Base-by-base conservation (phyloP, 2,329 filamentous ascomycete species). In the Clonostachys rhizophaga region DNA sequence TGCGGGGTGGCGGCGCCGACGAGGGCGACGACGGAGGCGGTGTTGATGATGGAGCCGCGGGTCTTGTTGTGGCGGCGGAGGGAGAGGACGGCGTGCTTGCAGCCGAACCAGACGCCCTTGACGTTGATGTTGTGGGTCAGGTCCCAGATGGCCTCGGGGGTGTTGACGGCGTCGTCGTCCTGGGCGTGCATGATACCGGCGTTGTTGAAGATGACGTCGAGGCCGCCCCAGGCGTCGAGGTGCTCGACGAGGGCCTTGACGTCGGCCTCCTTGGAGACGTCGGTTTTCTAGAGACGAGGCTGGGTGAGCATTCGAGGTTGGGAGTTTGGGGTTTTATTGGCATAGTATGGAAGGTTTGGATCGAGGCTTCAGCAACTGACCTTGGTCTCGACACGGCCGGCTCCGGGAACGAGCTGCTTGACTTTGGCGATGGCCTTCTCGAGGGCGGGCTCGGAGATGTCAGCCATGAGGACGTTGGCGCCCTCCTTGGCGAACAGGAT, bases 161-260 rank as follows among this genome's bases (percentile, higher is more conserved):
- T 96, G 64, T 86, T 81, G 64, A 95, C 74, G 43, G 91, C 90
- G 66, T 90, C 85, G 61, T 81, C 84, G 65, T 91, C 87, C 48
- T 86, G 76, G 43, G 83, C 84, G 71, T 96, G 91, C 91, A 96
- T 96, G 68, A 96, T 96, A 47, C 91, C 91, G 20, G 91, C 91
- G 66, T 96, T 96, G 82, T 96, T 96, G 83, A 96, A 96, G 59
- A 96, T 89, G 62, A 96, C 76, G 65, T 96, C 91, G 4, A 94
- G 70, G 41, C 91, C 91, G 61, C 91, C 91, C 87, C 89, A 95
- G 48, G 80, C 63, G 67, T 96, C 91, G 49, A 92, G 71, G 10
- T 79, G 70, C 55, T 88, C 86, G 45, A 96, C 76, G 63, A 87
- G 82, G 47, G 83, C 81, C 60, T 90, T 72, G 34, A 96, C 83